Base-by-base conservation (phyloP, 2,329 filamentous ascomycete genomes). In the Tolypocladium ovalisporum region DNA sequence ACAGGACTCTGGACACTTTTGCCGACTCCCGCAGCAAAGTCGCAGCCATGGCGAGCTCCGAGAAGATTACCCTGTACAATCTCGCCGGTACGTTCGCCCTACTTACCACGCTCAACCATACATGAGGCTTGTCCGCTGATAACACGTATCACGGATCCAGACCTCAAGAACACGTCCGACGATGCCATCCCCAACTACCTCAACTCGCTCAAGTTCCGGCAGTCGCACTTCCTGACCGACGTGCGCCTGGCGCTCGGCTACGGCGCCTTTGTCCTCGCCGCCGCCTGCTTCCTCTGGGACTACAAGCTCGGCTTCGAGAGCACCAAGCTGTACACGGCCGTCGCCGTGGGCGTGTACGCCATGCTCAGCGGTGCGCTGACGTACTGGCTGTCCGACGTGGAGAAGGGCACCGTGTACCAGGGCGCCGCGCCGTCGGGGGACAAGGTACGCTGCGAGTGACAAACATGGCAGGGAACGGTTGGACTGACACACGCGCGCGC, bases 111-210 rank as follows among this genome's bases (percentile, higher is more conserved):
- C 29, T n/a, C n/a, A 29, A 15, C 40, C 5, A 5, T 22, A 34
- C 9, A 1, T 15, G 13, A 13, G n/a, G 4, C 13, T 32, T 6
- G 49, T 22, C 4, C 37, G 40, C 40, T 27, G 4, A 29, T 36
- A 27, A 40, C 55, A 60, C 40, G 60, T 60, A 52, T 40, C 52
- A 47, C 17, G 52, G 24, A n/a, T 27, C 27, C 70, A 96, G 94
- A 97, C 71, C 87, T 99, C 62, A 97, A 97, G 75, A 96, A 94
- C 76, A 95, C 92, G 42, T 90, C 89, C 63, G 94, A 99, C 76
- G 94, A 99, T 75, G 90, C 92, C 58, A 86, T 99, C 59, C 85
- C 89, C 59, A 91, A 94, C 75, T 97, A 97, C 77, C 85, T 99
- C 62, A 93, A 90, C 74, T 89, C 85, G 36, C 85, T 97, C 70